phyloP scores from a whole-genome alignment of 2,329 filamentous ascomycete species.

The Arthrinium phaeospermum region DNA sequence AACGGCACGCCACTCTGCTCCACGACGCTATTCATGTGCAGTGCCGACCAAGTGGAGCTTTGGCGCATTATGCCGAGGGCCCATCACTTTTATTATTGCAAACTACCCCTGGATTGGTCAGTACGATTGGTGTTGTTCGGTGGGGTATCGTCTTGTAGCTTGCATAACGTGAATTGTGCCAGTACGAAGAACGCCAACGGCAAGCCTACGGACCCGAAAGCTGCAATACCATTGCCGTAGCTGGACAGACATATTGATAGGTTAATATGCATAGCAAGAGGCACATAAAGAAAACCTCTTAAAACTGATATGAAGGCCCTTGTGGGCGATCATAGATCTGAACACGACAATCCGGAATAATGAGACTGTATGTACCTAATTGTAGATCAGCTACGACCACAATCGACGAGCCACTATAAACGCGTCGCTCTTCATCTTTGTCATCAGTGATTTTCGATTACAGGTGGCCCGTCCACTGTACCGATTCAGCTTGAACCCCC shows the following conservation, averaged over 20 bases:
- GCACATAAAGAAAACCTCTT: not conserved
- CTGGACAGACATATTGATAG: not conserved
- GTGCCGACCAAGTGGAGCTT: constrained; percentile 1
- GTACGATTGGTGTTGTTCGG: not conserved
- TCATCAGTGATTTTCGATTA: not conserved
- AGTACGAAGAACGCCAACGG: not conserved
- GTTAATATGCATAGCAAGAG: too few species aligned
- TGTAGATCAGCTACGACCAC: not conserved
- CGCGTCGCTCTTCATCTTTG: not conserved
- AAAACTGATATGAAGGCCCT: not conserved
- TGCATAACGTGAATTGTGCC: not conserved
- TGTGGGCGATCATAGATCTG: not conserved
- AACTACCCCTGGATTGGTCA: not conserved
- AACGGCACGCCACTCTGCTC: not conserved
- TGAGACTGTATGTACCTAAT: not conserved
- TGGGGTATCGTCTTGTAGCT: not conserved
- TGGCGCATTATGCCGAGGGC: constrained; percentile 9
- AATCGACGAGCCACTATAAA: not conserved
- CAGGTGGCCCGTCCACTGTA: not conserved
- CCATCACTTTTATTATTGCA: not conserved
- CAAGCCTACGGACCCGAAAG: not conserved
- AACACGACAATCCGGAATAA: not conserved
- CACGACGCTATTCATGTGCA: not conserved
- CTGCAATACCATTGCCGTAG: not conserved
- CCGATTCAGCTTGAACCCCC: not conserved